Evolutionary conservation across 352 stramenopile genomes (phyloP), one percentile per base, ranked within the genome.

Genomic region (Phytopythium mirpurense): DNA sequence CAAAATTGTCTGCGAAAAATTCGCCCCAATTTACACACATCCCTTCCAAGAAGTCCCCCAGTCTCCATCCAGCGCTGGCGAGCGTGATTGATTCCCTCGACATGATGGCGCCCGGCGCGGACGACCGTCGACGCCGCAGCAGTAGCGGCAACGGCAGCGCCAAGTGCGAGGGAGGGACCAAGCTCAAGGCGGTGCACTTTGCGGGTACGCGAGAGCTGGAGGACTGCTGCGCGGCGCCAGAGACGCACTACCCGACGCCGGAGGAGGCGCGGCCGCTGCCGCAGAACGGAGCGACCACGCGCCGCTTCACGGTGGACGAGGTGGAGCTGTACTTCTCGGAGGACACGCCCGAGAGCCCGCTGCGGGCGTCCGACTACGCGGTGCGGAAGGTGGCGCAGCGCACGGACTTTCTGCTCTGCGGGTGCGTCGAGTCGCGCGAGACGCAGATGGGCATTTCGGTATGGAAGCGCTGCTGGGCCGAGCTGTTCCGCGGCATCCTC

Each of bases 401-500:
- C 44, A 69, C 78, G 18, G 71, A 70, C 37, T 70, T 84, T 18
- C 62, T 90, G 27, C 56, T 87, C 2, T 80, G 66, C 49, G 65
- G 76, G 15, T 70, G 63, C 21, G 45, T 89, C 21, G 66, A 87
- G n/a, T 62, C 70, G 15, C 58, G 67, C 12, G 67, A 72, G 14
- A 54, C 67, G 31, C 65, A 78, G 54, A 55, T 86, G 59, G 73
- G 72, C 0, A 48, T 81, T 38, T 66, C 66, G 15, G 63, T 53
- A 5, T 86, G 75, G 75, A 59, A 37, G 37, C 71, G 73, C n/a
- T 76, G 63, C 52, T 89, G 78, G 78, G 76, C 71, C 26, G 81
- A 91, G 53, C 62, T 91, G 34, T 85, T 82, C 56, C 76, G 80
- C 48, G 74, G 78, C 38, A 72, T 91, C 27, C 42, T 91, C 41